Base-by-base conservation (phyloP, 2,329 filamentous ascomycete genomes). In the Cladosporium austrohemisphaericum region DNA sequence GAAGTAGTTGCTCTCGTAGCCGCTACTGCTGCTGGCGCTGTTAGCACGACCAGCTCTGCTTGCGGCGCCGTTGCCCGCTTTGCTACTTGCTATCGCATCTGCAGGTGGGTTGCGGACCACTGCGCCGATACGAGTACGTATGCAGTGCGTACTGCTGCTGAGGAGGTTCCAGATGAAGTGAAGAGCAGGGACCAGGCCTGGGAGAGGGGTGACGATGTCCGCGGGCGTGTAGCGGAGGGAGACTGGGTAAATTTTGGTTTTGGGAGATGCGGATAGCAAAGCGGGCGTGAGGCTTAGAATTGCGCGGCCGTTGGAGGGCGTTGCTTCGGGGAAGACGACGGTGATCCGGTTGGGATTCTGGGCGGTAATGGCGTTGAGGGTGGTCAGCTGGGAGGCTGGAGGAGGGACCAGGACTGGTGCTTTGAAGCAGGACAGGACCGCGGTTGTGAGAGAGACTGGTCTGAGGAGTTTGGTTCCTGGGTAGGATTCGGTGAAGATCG, bases 251-350 rank as follows among this genome's bases (percentile, higher is more conserved):
- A 98, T 88, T 63, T 84, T 86, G 7, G 84, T 84, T 47, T 78
- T 75, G 5, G 80, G 66, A 0, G 84, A 81, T 0, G 81, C 80
- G 13, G 82, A 78, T 2, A 93, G 73, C 1, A 98, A 76, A 43
- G 83, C 85, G 0, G 86, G 88, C 53, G 86, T 88, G 49, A 95
- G 81, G 1, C 89, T 87, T 10, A 98, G 71, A 54, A 97, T 91
- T 4, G 86, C 93, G 58, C 88, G 85, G 54, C 92, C 92, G 64
- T 98, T 98, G 36, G 89, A 95, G 1, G 93, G 95, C 4, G 86
- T 93, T 69, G 86, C 92, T 71, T 98, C 93, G 10, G 93, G 92
- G 66, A 97, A 96, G 1, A 95, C 82, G 54, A 85, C 89, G 54
- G 97, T 80, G 52, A 88, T 80, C 37, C 89, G 83, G 50, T 80